phyloP scores from a whole-genome alignment of 2,329 filamentous ascomycete species.

The Aspergillus awamori region DNA sequence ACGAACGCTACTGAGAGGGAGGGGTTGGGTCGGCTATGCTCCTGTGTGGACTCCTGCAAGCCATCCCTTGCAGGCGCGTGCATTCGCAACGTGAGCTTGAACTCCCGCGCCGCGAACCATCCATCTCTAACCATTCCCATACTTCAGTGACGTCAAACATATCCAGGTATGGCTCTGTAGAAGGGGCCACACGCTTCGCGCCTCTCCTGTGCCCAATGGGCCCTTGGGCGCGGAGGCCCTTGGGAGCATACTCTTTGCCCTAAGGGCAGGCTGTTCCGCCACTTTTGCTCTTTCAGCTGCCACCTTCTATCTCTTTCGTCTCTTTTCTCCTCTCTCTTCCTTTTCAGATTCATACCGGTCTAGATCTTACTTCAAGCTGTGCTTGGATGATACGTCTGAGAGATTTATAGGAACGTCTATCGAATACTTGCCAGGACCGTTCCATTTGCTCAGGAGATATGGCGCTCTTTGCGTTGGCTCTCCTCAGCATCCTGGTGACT shows the following conservation, averaged over 20 bases:
- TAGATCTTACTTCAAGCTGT: background rate
- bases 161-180: constrained; percentile 43
- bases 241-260: constrained; percentile 26
- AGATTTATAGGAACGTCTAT: constrained; percentile 16
- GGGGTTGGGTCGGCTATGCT: constrained; percentile 28
- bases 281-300: constrained; percentile 19
- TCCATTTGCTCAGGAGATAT: constrained; percentile 25
- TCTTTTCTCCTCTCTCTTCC: constrained; percentile 8
- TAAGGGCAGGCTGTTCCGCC: constrained; percentile 25
- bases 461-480: constrained; percentile 30
- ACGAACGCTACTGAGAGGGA: constrained; percentile 15
- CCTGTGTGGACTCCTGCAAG: constrained; percentile 24
- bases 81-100: constrained; percentile 37
- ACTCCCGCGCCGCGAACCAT: constrained; percentile 26
- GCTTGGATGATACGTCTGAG: constrained; percentile 8
- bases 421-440: constrained; percentile 18
- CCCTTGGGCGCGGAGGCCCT: constrained; percentile 34
- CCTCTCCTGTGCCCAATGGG: constrained; percentile 32
- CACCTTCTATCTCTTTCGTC: constrained; percentile 17
- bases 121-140: constrained; percentile 36
- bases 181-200: constrained; percentile 38
- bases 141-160: constrained; percentile 43
- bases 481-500: constrained; percentile 31
- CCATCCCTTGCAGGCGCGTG: constrained; percentile 39
- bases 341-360: background rate